phyloP scores from a whole-genome alignment of 2,329 filamentous ascomycete genomes.

The Arthrobotrys megalospora region DNA sequence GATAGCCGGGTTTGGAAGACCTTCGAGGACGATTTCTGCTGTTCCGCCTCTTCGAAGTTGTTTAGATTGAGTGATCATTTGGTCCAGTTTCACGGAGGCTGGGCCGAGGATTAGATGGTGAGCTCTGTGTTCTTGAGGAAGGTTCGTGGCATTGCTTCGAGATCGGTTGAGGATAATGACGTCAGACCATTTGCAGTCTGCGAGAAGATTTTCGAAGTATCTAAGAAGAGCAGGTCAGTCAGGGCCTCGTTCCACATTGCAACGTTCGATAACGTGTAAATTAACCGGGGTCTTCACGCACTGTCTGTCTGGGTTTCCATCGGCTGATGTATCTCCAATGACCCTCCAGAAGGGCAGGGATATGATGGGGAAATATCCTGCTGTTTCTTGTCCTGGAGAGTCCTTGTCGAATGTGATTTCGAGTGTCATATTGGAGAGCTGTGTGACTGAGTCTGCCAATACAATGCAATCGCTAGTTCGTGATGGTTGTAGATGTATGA shows the following conservation, averaged over 20 bases:
- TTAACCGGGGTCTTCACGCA: background rate
- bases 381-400: too few relatives aligned
- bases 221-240: background rate
- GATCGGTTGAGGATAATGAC: conserved; percentile 3
- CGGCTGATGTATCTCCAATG: background rate
- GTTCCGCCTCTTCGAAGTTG: background rate
- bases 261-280: background rate
- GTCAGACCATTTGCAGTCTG: conserved; percentile 8
- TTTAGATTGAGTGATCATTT: conserved; percentile 11
- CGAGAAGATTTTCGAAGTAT: conserved; percentile 19
- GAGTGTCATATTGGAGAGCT: background rate
- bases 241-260: background rate
- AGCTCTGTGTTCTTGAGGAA: conserved; percentile 4
- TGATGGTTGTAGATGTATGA: background rate
- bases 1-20: background rate
- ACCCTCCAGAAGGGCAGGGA: conserved; percentile 15
- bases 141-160: background rate
- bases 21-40: conserved; percentile 5
- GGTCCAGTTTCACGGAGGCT: conserved; percentile 15
- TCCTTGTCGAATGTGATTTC: background rate
- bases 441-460: background rate
- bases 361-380: background rate
- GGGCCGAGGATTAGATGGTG: conserved; percentile 23
- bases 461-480: too few relatives aligned
- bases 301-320: conserved; percentile 13